Percentiles rank a stretch among this genome's conserved stretches.
Evolutionary conservation across 495 filamentous ascomycete species (phyloP).

Genomic region (Hypoxylon rickii): DNA sequence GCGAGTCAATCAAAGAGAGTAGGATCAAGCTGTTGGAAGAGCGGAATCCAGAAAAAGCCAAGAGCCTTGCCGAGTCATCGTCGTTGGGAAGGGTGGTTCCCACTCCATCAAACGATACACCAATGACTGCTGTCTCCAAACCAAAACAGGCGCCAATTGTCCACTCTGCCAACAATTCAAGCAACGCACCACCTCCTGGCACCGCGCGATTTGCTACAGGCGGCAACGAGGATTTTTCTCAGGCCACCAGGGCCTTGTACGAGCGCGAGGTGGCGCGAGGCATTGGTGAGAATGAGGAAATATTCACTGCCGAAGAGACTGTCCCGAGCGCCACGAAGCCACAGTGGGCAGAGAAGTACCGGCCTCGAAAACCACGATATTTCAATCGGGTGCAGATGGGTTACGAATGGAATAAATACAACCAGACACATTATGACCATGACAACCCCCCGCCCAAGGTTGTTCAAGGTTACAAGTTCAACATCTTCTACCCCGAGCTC

Average conservation of each 20-base stretch:
- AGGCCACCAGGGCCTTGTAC: constrained; percentile 88
- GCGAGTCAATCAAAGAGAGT: constrained; percentile 74
- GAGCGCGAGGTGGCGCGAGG: constrained; percentile 93
- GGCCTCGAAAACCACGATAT: constrained; percentile 91
- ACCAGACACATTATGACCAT: constrained; percentile 99
- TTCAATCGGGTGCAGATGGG: constrained; percentile 99
- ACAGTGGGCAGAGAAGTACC: constrained; percentile 87
- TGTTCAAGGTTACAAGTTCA: constrained; percentile 99
- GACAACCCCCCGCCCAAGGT: constrained; percentile 98
- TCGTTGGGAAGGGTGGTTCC: constrained; percentile 23
- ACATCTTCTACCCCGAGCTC: constrained; percentile 99
- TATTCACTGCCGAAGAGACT: constrained; percentile 89
- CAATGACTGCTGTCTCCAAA: constrained; percentile 24
- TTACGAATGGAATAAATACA: constrained; percentile 99
- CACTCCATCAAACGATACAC: constrained; percentile 27
- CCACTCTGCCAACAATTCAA: constrained; percentile 17
- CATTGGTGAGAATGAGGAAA: constrained; percentile 91
- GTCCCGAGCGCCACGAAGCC: constrained; percentile 67
- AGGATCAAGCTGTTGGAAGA: constrained; percentile 68
- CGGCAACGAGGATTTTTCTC: constrained; percentile 84
- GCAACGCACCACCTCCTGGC: constrained; percentile 58
- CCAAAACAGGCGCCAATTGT: constrained; percentile 12
- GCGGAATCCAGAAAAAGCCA: constrained; percentile 73
- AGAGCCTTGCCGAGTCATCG: constrained; percentile 47
- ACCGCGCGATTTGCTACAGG: constrained; percentile 74